Percentiles rank a stretch among this genome's conserved stretches.
These are phyloP conservation scores for Colletotrichum zoysiae DNA, from an alignment of 2,329 filamentous ascomycete species.

Conservation along the genomic window DNA sequence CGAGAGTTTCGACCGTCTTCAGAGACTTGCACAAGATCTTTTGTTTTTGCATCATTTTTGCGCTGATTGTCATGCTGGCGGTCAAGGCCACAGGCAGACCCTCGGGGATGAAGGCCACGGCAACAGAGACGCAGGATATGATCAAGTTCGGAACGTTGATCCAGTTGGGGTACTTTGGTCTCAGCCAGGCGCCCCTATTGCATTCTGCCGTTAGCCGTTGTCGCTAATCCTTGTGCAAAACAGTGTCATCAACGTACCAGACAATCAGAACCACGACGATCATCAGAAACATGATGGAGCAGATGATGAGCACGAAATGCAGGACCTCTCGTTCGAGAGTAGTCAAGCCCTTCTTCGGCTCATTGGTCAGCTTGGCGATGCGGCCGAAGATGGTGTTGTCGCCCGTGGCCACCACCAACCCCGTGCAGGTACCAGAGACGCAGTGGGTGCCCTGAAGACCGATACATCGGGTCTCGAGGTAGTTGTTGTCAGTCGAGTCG, in stretches of 20 bases:
- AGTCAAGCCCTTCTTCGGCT: constrained; percentile 75
- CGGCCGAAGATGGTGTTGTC: constrained; percentile 81
- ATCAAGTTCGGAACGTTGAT: constrained; percentile 80
- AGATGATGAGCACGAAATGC: constrained; percentile 79
- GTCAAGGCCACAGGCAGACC: constrained; percentile 78
- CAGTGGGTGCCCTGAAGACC: constrained; percentile 86
- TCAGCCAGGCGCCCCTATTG: constrained; percentile 76
- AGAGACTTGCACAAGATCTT: constrained; percentile 84
- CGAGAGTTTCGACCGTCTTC: constrained; percentile 82
- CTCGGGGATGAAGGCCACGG: constrained; percentile 82
- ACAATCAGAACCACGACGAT: constrained; percentile 74
- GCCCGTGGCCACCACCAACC: constrained; percentile 78
- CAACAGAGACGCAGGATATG: constrained; percentile 78
- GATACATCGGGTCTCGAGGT: constrained; percentile 81
- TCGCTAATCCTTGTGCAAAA: neutral
- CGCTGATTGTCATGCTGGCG: constrained; percentile 79
- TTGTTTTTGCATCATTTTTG: constrained; percentile 81
- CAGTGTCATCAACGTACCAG: constrained; percentile 70
- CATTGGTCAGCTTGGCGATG: constrained; percentile 78
- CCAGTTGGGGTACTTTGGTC: constrained; percentile 74
- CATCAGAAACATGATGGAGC: constrained; percentile 74
- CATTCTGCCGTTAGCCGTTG: neutral
- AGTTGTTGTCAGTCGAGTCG: constrained; percentile 78
- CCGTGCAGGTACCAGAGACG: constrained; percentile 74
- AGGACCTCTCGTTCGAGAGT: constrained; percentile 79